Evolutionary conservation across 2,329 filamentous ascomycete species (phyloP).

Genomic region (Ampelomyces quisqualis): DNA sequence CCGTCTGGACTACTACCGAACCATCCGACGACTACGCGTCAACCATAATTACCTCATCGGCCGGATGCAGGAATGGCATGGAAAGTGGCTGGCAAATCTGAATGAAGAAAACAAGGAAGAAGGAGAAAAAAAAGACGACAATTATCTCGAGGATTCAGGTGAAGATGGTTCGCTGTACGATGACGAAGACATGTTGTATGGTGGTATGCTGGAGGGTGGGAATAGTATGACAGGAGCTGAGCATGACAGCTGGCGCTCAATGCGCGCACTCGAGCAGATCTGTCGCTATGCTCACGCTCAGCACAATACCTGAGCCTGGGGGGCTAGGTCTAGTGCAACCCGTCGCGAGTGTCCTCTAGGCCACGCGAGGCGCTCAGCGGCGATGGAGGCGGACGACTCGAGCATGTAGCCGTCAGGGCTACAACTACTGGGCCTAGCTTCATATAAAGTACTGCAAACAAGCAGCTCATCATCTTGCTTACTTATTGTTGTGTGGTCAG

Average conservation of each 20-base stretch:
- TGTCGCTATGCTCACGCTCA: slow-evolving; percentile 12
- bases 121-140: slow-evolving; percentile 4
- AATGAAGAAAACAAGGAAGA: slow-evolving; percentile 1
- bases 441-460: too few species aligned
- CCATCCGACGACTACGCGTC: slow-evolving; percentile 11
- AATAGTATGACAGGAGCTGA: slow-evolving; percentile 14
- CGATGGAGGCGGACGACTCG: too few species aligned
- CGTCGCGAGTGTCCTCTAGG: too few species aligned
- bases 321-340: too few species aligned
- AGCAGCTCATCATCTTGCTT: not conserved
- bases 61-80: slow-evolving; percentile 12
- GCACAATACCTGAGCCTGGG: too few species aligned
- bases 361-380: too few species aligned
- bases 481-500: not conserved
- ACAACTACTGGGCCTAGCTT: too few species aligned
- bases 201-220: slow-evolving; percentile 11
- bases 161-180: too few species aligned
- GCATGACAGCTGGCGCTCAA: slow-evolving; percentile 16
- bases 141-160: slow-evolving; percentile 4
- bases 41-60: slow-evolving; percentile 9
- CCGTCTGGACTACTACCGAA: slow-evolving; percentile 10
- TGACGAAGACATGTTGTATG: slow-evolving; percentile 11
- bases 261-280: slow-evolving; percentile 9
- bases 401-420: too few species aligned
- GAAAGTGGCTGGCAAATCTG: slow-evolving; percentile 14